phyloP scores from a whole-genome alignment of 2,329 filamentous ascomycete species.

The Xylariomycetidae sp. region DNA sequence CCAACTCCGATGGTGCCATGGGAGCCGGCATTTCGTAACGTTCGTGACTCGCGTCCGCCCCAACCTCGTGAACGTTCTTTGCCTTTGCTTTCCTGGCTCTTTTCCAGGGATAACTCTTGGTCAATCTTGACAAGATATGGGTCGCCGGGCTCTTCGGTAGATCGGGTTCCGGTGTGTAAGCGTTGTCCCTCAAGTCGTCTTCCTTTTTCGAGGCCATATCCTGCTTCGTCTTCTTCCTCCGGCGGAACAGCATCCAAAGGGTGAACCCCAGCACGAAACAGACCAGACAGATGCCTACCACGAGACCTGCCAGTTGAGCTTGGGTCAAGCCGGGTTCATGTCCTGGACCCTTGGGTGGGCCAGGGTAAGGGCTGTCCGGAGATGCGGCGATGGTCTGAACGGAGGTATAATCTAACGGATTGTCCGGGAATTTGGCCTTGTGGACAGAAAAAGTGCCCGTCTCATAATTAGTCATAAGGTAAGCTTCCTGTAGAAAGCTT shows the following conservation, averaged over 20 bases:
- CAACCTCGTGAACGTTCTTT: constrained; percentile 33
- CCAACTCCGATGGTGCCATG: constrained; percentile 41
- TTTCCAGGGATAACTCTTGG: constrained; percentile 25
- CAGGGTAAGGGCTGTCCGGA: constrained; percentile 41
- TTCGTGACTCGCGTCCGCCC: constrained; percentile 38
- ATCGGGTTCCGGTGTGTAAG: constrained; percentile 30
- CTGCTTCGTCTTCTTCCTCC: constrained; percentile 19
- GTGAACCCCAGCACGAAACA: constrained; percentile 23
- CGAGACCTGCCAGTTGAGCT: constrained; percentile 40
- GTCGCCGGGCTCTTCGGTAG: too few species aligned
- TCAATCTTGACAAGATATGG: constrained; percentile 41
- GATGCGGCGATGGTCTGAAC: constrained; percentile 37
- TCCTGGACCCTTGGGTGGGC: constrained; percentile 20
- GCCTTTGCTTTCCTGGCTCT: constrained; percentile 19
- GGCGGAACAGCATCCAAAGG: constrained; percentile 27
- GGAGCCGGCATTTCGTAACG: constrained; percentile 47
- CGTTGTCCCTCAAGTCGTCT: constrained; percentile 32
- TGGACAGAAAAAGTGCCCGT: constrained; percentile 47
- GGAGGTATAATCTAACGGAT: constrained; percentile 33
- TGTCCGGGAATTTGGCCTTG: constrained; percentile 46
- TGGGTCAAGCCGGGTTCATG: constrained; percentile 28
- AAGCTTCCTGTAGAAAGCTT: constrained; percentile 65
- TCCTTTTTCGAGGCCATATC: constrained; percentile 18
- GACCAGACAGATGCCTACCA: constrained; percentile 33
- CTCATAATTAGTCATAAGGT: constrained; percentile 52